Conservation (phyloP, 2,329 filamentous ascomycete genomes). For the Talaromyces verruculosus region DNA sequence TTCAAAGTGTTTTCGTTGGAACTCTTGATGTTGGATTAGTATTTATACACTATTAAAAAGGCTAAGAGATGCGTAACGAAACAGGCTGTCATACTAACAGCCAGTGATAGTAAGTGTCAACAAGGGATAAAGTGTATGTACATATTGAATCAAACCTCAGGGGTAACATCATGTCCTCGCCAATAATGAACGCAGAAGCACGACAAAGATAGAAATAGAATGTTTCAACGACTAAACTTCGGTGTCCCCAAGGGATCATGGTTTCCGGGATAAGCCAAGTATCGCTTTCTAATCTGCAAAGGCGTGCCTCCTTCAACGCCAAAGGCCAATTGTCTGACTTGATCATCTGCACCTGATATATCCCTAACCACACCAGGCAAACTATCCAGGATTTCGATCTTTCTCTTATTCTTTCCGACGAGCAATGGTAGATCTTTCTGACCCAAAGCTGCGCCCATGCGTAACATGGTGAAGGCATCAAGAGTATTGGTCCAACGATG, state of each 20-base stretch:
- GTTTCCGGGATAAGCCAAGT: constrained; percentile 19
- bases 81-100: not conserved
- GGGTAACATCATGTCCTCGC: not conserved
- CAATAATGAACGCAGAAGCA: not conserved
- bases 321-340: constrained; percentile 14
- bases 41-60: not conserved
- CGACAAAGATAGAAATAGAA: not conserved
- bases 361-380: constrained; percentile 18
- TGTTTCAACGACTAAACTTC: not conserved
- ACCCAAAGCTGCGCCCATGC: constrained; percentile 16
- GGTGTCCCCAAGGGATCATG: not conserved
- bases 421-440: constrained; percentile 17
- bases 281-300: not conserved
- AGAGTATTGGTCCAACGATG: constrained; percentile 15
- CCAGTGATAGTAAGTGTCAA: not conserved
- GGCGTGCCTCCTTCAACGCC: constrained; percentile 13
- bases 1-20: not conserved
- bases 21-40: not conserved
- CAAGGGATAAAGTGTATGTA: not conserved
- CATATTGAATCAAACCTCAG: not conserved
- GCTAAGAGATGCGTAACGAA: not conserved
- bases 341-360: constrained; percentile 16
- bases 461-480: constrained; percentile 18
- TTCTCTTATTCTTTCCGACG: not conserved
- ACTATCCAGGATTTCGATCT: constrained; percentile 4